phyloP scores from a whole-genome alignment of 176 grass and related monocot genomes.

The Carex scoparia region DNA sequence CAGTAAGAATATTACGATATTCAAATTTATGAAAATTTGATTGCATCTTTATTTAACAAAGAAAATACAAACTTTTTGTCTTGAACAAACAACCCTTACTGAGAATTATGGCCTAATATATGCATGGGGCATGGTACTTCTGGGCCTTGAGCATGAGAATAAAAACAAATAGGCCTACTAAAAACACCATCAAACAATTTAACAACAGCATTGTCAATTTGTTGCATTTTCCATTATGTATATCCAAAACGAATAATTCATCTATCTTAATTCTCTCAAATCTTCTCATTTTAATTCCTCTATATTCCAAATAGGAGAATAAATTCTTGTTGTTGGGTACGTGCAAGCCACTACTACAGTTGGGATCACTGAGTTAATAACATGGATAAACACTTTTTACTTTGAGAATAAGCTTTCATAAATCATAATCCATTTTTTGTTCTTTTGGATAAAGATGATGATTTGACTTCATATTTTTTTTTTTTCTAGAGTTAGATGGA shows the following conservation, averaged over 20 bases:
- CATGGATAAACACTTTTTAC: neutral
- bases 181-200: too few relatives aligned
- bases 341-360: constrained; percentile 11
- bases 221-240: neutral
- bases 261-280: neutral
- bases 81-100: too few relatives aligned
- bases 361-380: neutral
- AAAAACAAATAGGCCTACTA: too few relatives aligned
- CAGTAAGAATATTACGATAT: too few relatives aligned
- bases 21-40: too few relatives aligned
- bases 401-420: neutral
- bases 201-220: too few relatives aligned
- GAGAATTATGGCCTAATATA: too few relatives aligned
- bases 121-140: too few relatives aligned
- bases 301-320: constrained; percentile 20
- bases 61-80: too few relatives aligned
- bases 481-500: too few relatives aligned
- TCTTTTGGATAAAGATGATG: neutral
- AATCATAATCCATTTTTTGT: neutral
- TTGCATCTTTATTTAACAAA: too few relatives aligned
- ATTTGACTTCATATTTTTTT: neutral
- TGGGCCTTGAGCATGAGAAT: too few relatives aligned
- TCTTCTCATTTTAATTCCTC: constrained; percentile 6
- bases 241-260: constrained; percentile 3
- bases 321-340: neutral